Percentiles rank a stretch among this genome's conserved stretches.
These are phyloP conservation scores for Gossypium gossypioides DNA, from an alignment of 441 rosid species.

Conservation along the genomic window DNA sequence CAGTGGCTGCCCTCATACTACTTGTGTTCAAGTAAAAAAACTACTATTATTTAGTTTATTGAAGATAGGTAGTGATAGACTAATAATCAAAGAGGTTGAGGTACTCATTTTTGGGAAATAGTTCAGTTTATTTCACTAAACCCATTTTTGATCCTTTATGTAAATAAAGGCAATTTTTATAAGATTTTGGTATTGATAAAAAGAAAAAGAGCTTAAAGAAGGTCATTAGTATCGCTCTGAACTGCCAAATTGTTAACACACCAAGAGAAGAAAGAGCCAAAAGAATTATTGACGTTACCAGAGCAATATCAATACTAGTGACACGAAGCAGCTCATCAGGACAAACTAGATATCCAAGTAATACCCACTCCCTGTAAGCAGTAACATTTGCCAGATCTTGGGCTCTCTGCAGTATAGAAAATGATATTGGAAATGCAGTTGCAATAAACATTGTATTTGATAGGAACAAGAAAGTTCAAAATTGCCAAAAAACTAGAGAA, in stretches of 20 bases:
- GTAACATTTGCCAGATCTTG: constrained; percentile 99
- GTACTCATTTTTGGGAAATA: not conserved
- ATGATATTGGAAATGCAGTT: constrained; percentile 9
- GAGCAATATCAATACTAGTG: constrained; percentile 94
- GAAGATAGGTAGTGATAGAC: not conserved
- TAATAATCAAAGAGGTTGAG: not conserved
- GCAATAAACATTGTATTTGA: constrained; percentile 6
- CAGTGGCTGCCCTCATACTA: not conserved
- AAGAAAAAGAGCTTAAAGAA: not conserved
- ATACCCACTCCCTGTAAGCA: constrained; percentile 95
- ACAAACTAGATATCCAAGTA: constrained; percentile 96
- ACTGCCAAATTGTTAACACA: not conserved
- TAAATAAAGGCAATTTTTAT: not conserved
- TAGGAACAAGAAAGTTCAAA: not conserved
- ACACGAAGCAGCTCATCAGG: constrained; percentile 99
- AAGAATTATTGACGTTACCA: constrained; percentile 35
- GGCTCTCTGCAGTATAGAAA: constrained; percentile 64
- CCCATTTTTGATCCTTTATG: not conserved
- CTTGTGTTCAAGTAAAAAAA: not conserved
- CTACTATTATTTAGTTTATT: not conserved
- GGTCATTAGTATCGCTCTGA: constrained; percentile 5
- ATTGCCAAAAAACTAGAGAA: not conserved
- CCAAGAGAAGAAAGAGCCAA: not conserved
- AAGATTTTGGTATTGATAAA: not conserved
- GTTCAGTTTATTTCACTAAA: not conserved